A percentile compares a stretch with the other conserved stretches of the same genome.
These are phyloP conservation scores for Trichoderma sp. DNA, from an alignment of 2,329 filamentous ascomycete species.

Conservation along the genomic window DNA sequence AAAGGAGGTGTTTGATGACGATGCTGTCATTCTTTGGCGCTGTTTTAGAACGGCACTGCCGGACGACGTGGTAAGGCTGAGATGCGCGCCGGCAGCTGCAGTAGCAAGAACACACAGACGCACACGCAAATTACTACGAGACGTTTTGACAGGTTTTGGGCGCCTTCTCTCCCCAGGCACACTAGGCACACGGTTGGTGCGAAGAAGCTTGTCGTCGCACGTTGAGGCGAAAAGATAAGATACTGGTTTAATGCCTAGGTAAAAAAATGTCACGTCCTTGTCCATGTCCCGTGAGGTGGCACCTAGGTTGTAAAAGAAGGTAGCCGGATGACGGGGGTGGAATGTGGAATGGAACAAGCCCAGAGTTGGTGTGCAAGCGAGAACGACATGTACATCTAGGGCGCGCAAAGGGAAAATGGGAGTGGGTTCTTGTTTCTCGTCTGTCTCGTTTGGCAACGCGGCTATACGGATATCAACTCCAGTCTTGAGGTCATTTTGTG, in stretches of 20 bases:
- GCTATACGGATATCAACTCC: background rate
- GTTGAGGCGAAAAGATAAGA: slow-evolving; percentile 4
- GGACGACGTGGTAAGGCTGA: slow-evolving; percentile 19
- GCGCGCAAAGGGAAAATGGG: background rate
- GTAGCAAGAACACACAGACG: slow-evolving; percentile 10
- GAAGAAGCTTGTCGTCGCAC: background rate
- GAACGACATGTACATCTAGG: background rate
- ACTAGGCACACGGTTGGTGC: slow-evolving; percentile 5
- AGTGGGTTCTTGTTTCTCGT: background rate
- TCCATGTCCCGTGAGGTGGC: background rate
- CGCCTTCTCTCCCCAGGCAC: background rate
- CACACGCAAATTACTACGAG: background rate
- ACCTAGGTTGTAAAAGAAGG: slow-evolving; percentile 2
- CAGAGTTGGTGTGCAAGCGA: background rate
- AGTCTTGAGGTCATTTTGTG: background rate
- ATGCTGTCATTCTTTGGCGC: slow-evolving; percentile 15
- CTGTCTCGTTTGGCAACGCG: background rate
- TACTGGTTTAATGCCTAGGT: background rate
- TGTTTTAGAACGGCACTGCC: slow-evolving; percentile 16
- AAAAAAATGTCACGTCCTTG: background rate
- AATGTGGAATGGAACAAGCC: background rate
- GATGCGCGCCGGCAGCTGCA: slow-evolving; percentile 20
- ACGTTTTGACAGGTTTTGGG: background rate
- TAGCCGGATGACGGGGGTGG: background rate
- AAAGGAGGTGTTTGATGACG: slow-evolving; percentile 14